Evolutionary conservation across 768 basidiomycete species (phyloP).

Genomic region (Mycena pura): DNA sequence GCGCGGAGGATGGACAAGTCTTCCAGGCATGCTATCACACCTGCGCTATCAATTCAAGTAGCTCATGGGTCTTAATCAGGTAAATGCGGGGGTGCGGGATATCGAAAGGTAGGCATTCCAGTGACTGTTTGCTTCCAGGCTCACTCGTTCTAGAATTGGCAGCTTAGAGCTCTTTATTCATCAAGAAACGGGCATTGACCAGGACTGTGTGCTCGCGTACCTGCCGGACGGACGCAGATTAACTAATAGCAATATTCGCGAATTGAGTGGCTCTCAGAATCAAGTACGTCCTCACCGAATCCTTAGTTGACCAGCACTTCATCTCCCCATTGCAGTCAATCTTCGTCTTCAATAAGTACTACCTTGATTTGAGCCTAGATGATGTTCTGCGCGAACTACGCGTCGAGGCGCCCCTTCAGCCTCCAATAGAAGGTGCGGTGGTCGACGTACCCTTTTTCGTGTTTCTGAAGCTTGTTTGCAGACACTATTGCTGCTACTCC

Average conservation of each 20-base stretch:
- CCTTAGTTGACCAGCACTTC: neutral
- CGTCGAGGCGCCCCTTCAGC: conserved; percentile 66
- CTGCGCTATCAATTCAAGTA: neutral
- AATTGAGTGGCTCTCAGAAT: conserved; percentile 76
- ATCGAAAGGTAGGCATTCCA: conserved; percentile 68
- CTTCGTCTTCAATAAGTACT: conserved; percentile 85
- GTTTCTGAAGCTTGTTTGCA: conserved; percentile 31
- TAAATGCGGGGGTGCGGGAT: conserved; percentile 74
- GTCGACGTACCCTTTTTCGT: neutral
- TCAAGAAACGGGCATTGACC: conserved; percentile 73
- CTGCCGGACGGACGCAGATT: conserved; percentile 81
- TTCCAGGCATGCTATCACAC: conserved; percentile 52
- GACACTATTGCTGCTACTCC: conserved; percentile 72
- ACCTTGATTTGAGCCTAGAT: conserved; percentile 72
- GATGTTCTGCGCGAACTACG: conserved; percentile 70
- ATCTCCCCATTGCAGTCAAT: conserved; percentile 53
- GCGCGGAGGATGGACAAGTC: conserved; percentile 68
- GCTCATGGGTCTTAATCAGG: conserved; percentile 38
- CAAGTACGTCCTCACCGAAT: conserved; percentile 55
- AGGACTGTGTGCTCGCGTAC: conserved; percentile 76
- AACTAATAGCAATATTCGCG: conserved; percentile 73
- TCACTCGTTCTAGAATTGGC: conserved; percentile 52
- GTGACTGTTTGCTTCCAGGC: conserved; percentile 3
- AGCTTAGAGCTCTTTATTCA: conserved; percentile 76
- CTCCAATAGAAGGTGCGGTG: conserved; percentile 70